Percentiles rank a stretch among this genome's conserved stretches.
Evolutionary conservation across 2,329 filamentous ascomycete genomes (phyloP).

Genomic region (Sclerotinia borealis): DNA sequence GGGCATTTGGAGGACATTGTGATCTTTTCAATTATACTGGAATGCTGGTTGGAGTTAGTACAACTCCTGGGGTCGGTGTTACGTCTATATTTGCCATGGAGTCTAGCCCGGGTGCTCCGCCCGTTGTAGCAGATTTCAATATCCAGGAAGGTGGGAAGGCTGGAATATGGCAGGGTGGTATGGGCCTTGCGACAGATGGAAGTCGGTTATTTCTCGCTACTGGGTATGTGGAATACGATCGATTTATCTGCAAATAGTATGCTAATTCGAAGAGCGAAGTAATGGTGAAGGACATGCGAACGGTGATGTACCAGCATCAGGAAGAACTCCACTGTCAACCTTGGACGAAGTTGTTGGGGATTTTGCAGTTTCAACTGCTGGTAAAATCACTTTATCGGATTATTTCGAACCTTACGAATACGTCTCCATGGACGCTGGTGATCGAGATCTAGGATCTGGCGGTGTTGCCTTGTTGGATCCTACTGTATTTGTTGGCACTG

Average conservation of each 20-base stretch:
- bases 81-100: slow-evolving; percentile 38
- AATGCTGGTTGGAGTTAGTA: slow-evolving; percentile 32
- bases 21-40: slow-evolving; percentile 42
- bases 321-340: slow-evolving; percentile 39
- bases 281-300: slow-evolving; percentile 3
- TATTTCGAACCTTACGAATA: slow-evolving; percentile 49
- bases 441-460: slow-evolving; percentile 43
- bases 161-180: slow-evolving; percentile 35
- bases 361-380: slow-evolving; percentile 40
- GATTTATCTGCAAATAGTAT: background rate
- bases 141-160: slow-evolving; percentile 36
- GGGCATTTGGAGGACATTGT: slow-evolving; percentile 43
- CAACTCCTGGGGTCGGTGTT: slow-evolving; percentile 30
- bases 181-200: slow-evolving; percentile 33
- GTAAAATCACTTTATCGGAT: slow-evolving; percentile 39
- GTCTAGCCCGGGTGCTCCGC: slow-evolving; percentile 35
- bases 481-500: slow-evolving; percentile 16
- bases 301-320: slow-evolving; percentile 19
- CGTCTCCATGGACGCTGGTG: slow-evolving; percentile 42
- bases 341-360: slow-evolving; percentile 46
- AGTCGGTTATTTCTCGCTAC: slow-evolving; percentile 31
- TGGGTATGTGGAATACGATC: slow-evolving; percentile 21
- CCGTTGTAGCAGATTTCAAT: slow-evolving; percentile 29
- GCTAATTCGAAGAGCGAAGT: background rate
- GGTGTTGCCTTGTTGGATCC: slow-evolving; percentile 37